Percentiles rank a stretch among this genome's conserved stretches.
phyloP scores from a whole-genome alignment of 2,329 filamentous ascomycete species.

The Geosmithia putterillii region DNA sequence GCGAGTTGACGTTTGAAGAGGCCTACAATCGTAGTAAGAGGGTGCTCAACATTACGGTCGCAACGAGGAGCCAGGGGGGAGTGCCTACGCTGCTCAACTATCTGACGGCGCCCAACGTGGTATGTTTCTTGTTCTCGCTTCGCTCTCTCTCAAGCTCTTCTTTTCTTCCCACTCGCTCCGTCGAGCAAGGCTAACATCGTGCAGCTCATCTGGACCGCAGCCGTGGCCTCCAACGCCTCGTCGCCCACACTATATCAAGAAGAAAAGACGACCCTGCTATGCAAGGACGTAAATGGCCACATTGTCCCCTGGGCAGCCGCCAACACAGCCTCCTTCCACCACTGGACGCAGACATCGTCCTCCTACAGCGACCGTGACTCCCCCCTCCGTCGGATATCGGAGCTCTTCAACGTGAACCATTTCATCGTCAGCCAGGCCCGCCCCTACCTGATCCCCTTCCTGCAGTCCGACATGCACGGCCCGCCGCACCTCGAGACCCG shows the following conservation, averaged over 20 bases:
- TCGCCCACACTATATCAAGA: conserved; percentile 53
- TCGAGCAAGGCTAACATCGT: conserved; percentile 6
- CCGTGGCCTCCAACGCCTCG: conserved; percentile 61
- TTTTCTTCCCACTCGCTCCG: background rate
- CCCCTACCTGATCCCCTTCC: conserved; percentile 78
- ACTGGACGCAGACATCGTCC: conserved; percentile 53
- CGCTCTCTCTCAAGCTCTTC: background rate
- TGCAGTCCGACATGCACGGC: conserved; percentile 69
- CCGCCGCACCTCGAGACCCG: conserved; percentile 49
- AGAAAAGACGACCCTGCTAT: conserved; percentile 54
- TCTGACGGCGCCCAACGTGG: conserved; percentile 83
- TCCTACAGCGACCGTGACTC: conserved; percentile 52
- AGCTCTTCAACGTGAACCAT: conserved; percentile 88
- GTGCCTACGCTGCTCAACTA: conserved; percentile 84
- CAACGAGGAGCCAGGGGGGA: conserved; percentile 59
- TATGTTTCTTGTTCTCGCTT: conserved; percentile 31
- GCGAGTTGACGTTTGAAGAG: conserved; percentile 86
- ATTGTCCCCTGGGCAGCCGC: conserved; percentile 63
- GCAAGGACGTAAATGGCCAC: conserved; percentile 62
- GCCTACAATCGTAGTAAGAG: conserved; percentile 77
- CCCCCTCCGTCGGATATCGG: conserved; percentile 57
- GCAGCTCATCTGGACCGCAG: conserved; percentile 69
- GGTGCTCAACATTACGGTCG: conserved; percentile 84
- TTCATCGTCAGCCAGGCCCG: conserved; percentile 89
- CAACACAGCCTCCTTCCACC: conserved; percentile 49